Conservation (phyloP, 2,329 filamentous ascomycete genomes). For the Fusarium fracticaudum region DNA sequence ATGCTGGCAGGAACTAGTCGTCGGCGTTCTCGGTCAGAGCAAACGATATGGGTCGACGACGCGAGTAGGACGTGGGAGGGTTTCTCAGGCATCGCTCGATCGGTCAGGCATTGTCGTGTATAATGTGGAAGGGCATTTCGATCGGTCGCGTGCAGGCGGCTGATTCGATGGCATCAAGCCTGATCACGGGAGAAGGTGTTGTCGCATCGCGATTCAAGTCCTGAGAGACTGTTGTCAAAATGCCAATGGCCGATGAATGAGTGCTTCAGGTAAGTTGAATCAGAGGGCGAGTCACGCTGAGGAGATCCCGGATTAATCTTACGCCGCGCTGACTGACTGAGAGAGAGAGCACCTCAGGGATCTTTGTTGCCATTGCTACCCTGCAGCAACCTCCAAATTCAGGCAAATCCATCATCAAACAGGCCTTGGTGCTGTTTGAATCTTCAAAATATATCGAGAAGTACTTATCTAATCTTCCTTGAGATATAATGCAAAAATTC, state of each 20-base stretch:
- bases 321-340: not conserved
- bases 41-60: rapidly evolving
- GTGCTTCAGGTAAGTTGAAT: too few relatives aligned
- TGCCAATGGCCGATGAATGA: rapidly evolving
- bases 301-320: not conserved
- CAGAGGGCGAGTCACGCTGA: rapidly evolving
- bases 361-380: not conserved
- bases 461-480: rapidly evolving
- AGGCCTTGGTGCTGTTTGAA: rapidly evolving
- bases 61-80: rapidly evolving
- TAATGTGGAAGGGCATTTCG: rapidly evolving
- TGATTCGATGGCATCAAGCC: rapidly evolving
- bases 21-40: rapidly evolving
- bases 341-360: too few relatives aligned
- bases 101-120: rapidly evolving
- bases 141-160: rapidly evolving
- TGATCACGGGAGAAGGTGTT: rapidly evolving
- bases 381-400: not conserved
- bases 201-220: not conserved
- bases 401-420: rapidly evolving
- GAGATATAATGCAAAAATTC: rapidly evolving
- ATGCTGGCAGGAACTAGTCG: not conserved
- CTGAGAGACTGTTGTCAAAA: not conserved
- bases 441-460: rapidly evolving
- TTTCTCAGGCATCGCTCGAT: not conserved